These are phyloP conservation scores for Polygonum aviculare DNA, from an alignment of 148 eudicot genomes.

Conservation along the genomic window DNA sequence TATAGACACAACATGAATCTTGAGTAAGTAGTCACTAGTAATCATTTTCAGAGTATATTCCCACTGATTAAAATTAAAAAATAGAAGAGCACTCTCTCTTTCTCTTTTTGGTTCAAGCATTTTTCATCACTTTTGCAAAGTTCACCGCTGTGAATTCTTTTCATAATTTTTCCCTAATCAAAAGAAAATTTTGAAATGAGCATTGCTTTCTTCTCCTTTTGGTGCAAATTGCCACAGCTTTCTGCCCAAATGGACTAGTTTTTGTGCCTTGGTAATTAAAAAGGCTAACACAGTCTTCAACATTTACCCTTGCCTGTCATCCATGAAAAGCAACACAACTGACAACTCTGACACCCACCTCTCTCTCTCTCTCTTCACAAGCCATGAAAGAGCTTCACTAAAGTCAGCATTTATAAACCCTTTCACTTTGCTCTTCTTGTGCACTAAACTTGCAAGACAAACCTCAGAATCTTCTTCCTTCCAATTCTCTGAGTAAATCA, in stretches of 20 bases:
- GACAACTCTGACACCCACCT: conserved; percentile 39
- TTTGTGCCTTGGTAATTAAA: neutral
- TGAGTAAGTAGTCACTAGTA: too few species aligned
- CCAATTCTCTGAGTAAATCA: neutral
- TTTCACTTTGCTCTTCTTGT: neutral
- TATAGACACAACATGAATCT: too few species aligned
- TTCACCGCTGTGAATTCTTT: neutral
- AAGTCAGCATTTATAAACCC: neutral
- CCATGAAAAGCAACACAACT: conserved; percentile 38
- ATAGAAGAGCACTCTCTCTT: too few species aligned
- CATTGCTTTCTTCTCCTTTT: neutral
- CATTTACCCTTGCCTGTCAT: conserved; percentile 18
- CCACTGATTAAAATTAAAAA: too few species aligned
- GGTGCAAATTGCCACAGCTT: conserved; percentile 5
- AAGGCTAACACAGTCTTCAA: conserved; percentile 14
- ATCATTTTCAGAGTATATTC: too few species aligned
- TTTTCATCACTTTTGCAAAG: neutral
- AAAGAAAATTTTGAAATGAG: neutral
- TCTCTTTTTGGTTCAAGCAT: too few species aligned
- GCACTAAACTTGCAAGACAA: neutral
- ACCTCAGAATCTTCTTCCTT: neutral
- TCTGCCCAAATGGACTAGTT: neutral
- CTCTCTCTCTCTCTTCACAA: conserved; percentile 26
- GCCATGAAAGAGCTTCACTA: conserved; percentile 1
- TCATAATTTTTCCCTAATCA: neutral